Evolutionary conservation across 1,284 basidiomycete species (phyloP).

Genomic region (Trametes hirsuta): DNA sequence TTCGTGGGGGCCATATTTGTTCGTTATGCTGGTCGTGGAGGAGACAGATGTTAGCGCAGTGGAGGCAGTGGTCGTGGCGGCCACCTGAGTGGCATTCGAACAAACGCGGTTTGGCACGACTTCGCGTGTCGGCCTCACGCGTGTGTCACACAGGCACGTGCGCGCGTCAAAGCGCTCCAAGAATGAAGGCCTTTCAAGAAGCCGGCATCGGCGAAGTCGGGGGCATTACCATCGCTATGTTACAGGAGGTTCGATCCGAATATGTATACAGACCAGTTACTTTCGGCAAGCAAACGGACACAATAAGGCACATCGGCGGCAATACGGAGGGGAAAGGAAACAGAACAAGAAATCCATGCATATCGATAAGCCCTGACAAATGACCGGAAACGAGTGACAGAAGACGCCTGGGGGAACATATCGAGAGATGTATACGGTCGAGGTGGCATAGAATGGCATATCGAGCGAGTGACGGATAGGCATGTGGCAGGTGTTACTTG

Average conservation of each 20-base stretch:
- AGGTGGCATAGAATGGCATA: background rate
- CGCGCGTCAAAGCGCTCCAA: slow-evolving; percentile 18
- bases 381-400: too few relatives aligned
- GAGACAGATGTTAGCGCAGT: background rate
- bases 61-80: slow-evolving; percentile 1
- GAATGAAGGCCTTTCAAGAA: too few relatives aligned
- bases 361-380: too few relatives aligned
- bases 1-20: slow-evolving; percentile 50
- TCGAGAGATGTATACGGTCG: background rate
- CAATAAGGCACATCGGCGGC: too few relatives aligned
- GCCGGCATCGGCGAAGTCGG: background rate
- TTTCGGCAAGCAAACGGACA: background rate
- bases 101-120: slow-evolving; percentile 23
- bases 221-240: background rate
- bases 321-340: too few relatives aligned
- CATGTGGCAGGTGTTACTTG: background rate
- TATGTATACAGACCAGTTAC: background rate
- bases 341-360: too few relatives aligned
- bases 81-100: slow-evolving; percentile 4
- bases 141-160: slow-evolving; percentile 26
- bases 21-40: background rate
- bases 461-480: background rate
- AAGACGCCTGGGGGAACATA: background rate
- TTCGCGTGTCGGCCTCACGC: slow-evolving; percentile 18
- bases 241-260: background rate